Percentiles rank a stretch among this genome's conserved stretches.
Conservation (phyloP, 345 rosid genomes). For the Acer campestre region DNA sequence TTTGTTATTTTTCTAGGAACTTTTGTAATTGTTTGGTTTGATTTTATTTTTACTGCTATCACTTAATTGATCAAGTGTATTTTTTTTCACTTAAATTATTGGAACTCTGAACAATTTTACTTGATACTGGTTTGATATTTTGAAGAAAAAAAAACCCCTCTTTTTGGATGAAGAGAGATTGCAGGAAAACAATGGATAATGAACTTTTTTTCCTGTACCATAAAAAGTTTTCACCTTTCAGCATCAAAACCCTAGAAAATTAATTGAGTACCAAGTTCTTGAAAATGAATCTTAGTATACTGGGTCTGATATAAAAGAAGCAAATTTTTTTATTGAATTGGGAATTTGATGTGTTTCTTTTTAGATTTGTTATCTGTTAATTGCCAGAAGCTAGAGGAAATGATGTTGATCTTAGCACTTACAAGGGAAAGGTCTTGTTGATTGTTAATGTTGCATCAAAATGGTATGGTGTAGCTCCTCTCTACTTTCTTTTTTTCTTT, state of each 20-base stretch:
- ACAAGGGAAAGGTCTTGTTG: slow-evolving; percentile 88
- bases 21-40: no score
- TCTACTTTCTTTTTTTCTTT: no score
- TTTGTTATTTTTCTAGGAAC: no score
- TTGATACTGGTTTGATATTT: no score
- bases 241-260: no score
- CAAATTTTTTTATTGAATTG: neutral
- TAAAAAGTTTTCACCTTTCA: neutral
- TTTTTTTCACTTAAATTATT: no score
- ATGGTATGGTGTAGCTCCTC: slow-evolving; percentile 50
- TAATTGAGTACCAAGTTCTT: neutral
- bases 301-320: neutral
- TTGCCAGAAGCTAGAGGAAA: slow-evolving; percentile 76
- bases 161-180: neutral
- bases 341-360: neutral
- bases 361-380: neutral
- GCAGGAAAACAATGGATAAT: no score
- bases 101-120: no score
- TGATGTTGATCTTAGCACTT: slow-evolving; percentile 67
- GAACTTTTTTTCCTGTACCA: no score
- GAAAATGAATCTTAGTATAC: neutral
- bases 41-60: no score
- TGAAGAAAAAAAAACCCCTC: no score
- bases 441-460: slow-evolving; percentile 97
- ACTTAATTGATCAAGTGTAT: no score